These are phyloP conservation scores for Melastoma candidum DNA, from an alignment of 441 rosid genomes.

Conservation along the genomic window DNA sequence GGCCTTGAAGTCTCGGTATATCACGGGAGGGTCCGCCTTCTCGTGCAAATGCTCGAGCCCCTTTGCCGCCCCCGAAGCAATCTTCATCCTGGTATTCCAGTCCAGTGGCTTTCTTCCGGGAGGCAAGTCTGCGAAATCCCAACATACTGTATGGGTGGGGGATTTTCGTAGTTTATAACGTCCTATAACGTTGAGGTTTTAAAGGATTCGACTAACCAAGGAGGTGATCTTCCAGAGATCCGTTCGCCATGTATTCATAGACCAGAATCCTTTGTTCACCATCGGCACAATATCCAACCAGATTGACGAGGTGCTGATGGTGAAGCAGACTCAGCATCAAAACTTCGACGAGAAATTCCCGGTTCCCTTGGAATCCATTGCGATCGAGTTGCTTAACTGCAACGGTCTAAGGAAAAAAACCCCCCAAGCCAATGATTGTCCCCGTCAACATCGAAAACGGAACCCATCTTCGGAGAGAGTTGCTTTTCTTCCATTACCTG, in stretches of 20 bases:
- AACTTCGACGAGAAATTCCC: constrained; percentile 91
- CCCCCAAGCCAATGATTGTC: not conserved
- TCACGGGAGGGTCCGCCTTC: constrained; percentile 73
- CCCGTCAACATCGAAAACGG: too few relatives aligned
- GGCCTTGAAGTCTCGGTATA: constrained; percentile 91
- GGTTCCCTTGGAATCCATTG: constrained; percentile 91
- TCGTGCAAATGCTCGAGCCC: constrained; percentile 95
- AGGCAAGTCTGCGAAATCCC: constrained; percentile 31
- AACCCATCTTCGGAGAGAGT: too few relatives aligned
- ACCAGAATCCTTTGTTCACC: constrained; percentile 74
- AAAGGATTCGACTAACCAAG: constrained; percentile 32
- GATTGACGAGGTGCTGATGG: constrained; percentile 68
- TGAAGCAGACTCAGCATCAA: constrained; percentile 80
- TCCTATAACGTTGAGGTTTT: not conserved
- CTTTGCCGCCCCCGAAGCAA: constrained; percentile 77
- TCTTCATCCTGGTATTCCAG: constrained; percentile 83
- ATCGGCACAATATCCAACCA: constrained; percentile 86
- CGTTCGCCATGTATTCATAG: constrained; percentile 64
- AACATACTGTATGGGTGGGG: not conserved
- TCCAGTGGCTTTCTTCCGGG: constrained; percentile 47
- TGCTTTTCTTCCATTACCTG: constrained; percentile 25
- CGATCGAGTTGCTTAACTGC: constrained; percentile 93
- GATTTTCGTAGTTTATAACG: not conserved
- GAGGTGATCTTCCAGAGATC: constrained; percentile 82
- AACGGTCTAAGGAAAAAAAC: constrained; percentile 37